A percentile compares a stretch with the other conserved stretches of the same genome.
Evolutionary conservation across 805 yeast species (phyloP).

Genomic region (Hanseniaspora valbyensis): DNA sequence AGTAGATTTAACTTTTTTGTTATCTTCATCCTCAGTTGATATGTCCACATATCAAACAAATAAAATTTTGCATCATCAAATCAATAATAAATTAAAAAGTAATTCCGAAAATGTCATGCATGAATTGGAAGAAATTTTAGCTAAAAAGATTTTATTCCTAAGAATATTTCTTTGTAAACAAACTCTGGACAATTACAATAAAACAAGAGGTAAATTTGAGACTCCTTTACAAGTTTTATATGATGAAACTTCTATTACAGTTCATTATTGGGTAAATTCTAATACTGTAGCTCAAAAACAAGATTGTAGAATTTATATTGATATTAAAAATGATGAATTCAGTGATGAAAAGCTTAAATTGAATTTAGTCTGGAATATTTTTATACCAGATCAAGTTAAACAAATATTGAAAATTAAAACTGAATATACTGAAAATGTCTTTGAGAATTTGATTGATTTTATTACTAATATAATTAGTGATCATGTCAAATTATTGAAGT

Average conservation of each 20-base stretch:
- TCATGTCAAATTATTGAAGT: slow-evolving; percentile 28
- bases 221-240: slow-evolving; percentile 18
- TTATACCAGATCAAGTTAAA: slow-evolving; percentile 4
- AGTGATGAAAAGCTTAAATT: slow-evolving; percentile 16
- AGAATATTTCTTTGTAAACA: slow-evolving; percentile 28
- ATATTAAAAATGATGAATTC: slow-evolving; percentile 23
- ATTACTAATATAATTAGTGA: slow-evolving; percentile 21
- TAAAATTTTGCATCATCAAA: slow-evolving; percentile 23
- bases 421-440: slow-evolving; percentile 24
- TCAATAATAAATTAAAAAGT: slow-evolving; percentile 24
- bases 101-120: slow-evolving; percentile 22
- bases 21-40: slow-evolving; percentile 23
- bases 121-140: slow-evolving; percentile 26
- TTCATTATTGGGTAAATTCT: slow-evolving; percentile 28
- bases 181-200: slow-evolving; percentile 20
- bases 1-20: slow-evolving; percentile 61
- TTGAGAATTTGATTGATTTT: slow-evolving; percentile 27
- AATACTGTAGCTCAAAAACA: background rate
- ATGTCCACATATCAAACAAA: slow-evolving; percentile 17
- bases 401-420: slow-evolving; percentile 21
- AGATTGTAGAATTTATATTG: slow-evolving; percentile 25
- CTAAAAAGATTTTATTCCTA: slow-evolving; percentile 28
- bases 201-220: slow-evolving; percentile 1
- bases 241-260: slow-evolving; percentile 27
- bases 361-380: slow-evolving; percentile 27